These are phyloP conservation scores for Astrothelium subdiscretum DNA, from an alignment of 495 filamentous ascomycete species.

Conservation along the genomic window DNA sequence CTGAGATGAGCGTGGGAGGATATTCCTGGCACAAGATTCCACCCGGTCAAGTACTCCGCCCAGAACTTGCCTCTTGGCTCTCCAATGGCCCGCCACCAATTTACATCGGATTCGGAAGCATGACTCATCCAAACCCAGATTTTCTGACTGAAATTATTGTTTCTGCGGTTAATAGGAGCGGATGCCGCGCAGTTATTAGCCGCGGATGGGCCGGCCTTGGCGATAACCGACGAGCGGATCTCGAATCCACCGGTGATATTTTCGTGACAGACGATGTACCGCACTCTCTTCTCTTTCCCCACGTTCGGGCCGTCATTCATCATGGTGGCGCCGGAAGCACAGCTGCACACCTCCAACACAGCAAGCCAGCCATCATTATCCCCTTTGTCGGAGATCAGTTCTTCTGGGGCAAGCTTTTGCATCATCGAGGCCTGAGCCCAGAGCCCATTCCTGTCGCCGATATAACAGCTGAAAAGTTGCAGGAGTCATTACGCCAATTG, in stretches of 20 bases:
- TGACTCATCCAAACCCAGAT: conserved; percentile 65
- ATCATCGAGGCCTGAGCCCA: conserved; percentile 59
- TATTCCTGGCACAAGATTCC: conserved; percentile 60
- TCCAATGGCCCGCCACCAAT: conserved; percentile 55
- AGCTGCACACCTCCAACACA: conserved; percentile 57
- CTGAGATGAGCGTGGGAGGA: conserved; percentile 58
- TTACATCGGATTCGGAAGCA: conserved; percentile 75
- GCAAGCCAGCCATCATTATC: conserved; percentile 62
- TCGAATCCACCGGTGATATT: conserved; percentile 52
- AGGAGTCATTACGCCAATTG: too few relatives aligned
- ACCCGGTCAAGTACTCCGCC: conserved; percentile 50
- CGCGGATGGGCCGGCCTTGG: conserved; percentile 74
- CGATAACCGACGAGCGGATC: conserved; percentile 43
- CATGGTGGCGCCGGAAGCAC: conserved; percentile 78
- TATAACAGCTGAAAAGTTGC: conserved; percentile 51
- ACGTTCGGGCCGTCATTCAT: conserved; percentile 65
- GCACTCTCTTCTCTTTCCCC: conserved; percentile 74
- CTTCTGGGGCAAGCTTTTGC: conserved; percentile 73
- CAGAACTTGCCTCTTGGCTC: conserved; percentile 53
- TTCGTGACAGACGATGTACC: conserved; percentile 69
- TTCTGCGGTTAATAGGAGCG: conserved; percentile 50
- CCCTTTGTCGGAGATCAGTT: conserved; percentile 83
- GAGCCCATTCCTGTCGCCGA: conserved; percentile 57
- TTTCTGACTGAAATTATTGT: conserved; percentile 56
- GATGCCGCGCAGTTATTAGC: conserved; percentile 63